Evolutionary conservation across 768 basidiomycete species (phyloP).

Genomic region (Tricholoma hemisulphureum): DNA sequence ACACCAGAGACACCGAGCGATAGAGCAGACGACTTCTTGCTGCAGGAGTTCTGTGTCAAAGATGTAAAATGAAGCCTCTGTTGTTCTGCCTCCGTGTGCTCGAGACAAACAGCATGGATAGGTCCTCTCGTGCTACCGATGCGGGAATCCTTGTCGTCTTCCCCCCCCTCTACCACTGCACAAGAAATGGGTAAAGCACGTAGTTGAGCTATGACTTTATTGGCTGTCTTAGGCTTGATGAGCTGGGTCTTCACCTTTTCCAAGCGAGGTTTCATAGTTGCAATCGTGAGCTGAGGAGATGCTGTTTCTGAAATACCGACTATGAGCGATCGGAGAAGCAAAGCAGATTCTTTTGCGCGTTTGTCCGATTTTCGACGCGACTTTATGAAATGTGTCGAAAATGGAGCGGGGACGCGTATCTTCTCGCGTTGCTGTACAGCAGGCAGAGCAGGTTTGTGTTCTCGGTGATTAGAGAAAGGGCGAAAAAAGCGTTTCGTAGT

Average conservation of each 20-base stretch:
- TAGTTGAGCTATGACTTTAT: constrained; percentile 70
- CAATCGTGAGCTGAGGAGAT: constrained; percentile 38
- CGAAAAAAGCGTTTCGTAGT: constrained; percentile 37
- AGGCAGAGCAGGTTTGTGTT: constrained; percentile 36
- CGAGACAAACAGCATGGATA: constrained; percentile 78
- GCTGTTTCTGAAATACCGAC: constrained; percentile 46
- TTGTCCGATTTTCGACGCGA: constrained; percentile 47
- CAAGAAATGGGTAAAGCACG: constrained; percentile 55
- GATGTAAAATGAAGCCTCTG: constrained; percentile 58
- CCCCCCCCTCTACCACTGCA: constrained; percentile 18
- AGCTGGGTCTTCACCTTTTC: constrained; percentile 69
- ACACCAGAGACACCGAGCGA: constrained; percentile 34
- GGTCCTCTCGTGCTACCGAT: constrained; percentile 35
- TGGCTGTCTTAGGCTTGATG: constrained; percentile 62
- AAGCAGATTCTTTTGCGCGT: constrained; percentile 62
- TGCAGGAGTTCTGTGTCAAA: constrained; percentile 27
- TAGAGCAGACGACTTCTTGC: neutral
- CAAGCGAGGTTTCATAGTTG: constrained; percentile 50
- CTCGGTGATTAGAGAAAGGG: constrained; percentile 35
- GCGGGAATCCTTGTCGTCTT: constrained; percentile 11
- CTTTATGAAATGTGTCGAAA: constrained; percentile 33
- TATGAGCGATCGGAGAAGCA: constrained; percentile 65
- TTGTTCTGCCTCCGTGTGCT: constrained; percentile 59
- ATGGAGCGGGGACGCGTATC: constrained; percentile 34
- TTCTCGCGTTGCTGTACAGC: constrained; percentile 39